Evolutionary conservation across 805 yeast species (phyloP).

Genomic region (Candida michaelii): DNA sequence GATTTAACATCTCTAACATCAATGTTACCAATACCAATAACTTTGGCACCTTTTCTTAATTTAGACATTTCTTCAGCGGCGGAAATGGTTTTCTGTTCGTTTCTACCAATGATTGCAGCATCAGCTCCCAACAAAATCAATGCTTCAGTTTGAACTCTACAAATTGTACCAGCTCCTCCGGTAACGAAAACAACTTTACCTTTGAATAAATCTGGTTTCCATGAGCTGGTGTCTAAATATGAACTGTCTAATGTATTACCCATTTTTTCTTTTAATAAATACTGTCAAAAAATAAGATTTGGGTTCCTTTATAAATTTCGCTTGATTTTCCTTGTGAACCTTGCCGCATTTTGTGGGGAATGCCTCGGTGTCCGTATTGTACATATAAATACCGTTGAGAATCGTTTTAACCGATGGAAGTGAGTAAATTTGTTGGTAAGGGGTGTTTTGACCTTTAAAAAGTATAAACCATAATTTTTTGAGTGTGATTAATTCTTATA

Average conservation of each 20-base stretch:
- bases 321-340: constrained; percentile 1
- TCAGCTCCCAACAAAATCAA: constrained; percentile 80
- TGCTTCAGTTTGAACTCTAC: constrained; percentile 87
- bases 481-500: no score
- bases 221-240: constrained; percentile 27
- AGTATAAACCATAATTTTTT: no score
- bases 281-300: no score
- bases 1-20: constrained; percentile 75
- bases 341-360: constrained; percentile 4
- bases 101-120: constrained; percentile 84
- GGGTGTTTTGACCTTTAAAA: no score
- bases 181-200: constrained; percentile 90
- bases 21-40: constrained; percentile 65
- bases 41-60: constrained; percentile 61
- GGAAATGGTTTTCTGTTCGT: constrained; percentile 57
- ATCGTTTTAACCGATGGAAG: not conserved
- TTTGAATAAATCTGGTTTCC: constrained; percentile 66
- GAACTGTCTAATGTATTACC: constrained; percentile 27
- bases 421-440: not conserved
- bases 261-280: no score
- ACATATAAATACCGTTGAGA: not conserved
- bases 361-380: not conserved
- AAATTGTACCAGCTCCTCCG: constrained; percentile 97
- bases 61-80: constrained; percentile 67
- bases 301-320: no score